Conservation (phyloP, 1,139 yeast species). For the Geotrichum europaeum region DNA sequence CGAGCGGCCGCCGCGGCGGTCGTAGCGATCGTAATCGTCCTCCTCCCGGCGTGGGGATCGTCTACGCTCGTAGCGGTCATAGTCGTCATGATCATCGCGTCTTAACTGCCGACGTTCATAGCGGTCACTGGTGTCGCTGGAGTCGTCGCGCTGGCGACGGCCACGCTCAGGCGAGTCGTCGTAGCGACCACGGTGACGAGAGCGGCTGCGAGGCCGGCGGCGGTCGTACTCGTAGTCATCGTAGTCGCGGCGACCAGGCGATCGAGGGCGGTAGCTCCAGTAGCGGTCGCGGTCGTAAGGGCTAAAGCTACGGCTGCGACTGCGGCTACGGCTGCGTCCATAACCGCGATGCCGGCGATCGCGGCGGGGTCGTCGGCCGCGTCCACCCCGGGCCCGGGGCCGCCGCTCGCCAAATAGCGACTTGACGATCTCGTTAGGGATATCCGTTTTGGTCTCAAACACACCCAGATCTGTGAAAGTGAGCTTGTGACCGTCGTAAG, state of each 20-base stretch:
- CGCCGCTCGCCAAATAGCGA: not conserved
- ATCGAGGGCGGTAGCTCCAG: not conserved
- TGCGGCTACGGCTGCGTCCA: not conserved
- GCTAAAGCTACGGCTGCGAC: not conserved
- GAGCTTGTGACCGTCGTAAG: not conserved
- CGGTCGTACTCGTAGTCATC: not conserved
- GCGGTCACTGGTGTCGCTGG: not conserved
- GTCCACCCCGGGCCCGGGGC: not conserved
- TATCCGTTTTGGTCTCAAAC: not conserved
- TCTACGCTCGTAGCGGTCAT: not conserved
- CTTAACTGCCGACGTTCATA: not conserved
- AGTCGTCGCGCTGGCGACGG: not conserved
- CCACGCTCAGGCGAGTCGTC: not conserved
- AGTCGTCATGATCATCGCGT: not conserved
- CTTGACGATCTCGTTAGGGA: not conserved
- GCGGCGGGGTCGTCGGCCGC: not conserved
- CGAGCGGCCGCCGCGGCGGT: not conserved
- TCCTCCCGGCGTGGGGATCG: not conserved
- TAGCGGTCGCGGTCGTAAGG: not conserved
- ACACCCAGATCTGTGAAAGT: not conserved
- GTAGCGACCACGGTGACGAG: not conserved
- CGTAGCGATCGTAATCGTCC: not conserved
- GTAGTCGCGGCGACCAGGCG: not conserved
- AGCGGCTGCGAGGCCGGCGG: not conserved
- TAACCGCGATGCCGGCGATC: not conserved